Base-by-base conservation (phyloP, 768 basidiomycete species). In the Auricularia auricula-judae region DNA sequence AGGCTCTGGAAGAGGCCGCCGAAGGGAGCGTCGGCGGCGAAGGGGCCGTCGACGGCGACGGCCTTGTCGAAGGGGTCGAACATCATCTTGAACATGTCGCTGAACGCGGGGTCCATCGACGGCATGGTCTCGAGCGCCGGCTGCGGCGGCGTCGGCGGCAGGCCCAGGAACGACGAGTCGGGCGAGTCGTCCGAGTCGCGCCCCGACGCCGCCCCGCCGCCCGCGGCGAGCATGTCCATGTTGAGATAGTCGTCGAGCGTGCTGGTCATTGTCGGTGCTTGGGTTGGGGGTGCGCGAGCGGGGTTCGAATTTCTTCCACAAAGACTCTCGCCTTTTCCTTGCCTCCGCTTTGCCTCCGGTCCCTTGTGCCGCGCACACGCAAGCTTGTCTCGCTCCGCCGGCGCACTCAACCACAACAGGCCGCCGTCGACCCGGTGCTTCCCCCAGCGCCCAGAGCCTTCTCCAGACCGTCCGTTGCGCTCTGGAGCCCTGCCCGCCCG, bases 121-220 rank as follows among this genome's bases (percentile, higher is more conserved):
- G 58, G 56, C 63, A 70, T 7, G 73, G 47, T 68, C 4, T 72
- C 67, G 29, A 75, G 72, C 3, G 66, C 21, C 0, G 72, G 66
- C 69, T 81, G 81, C 0, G 81, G 80, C 0, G 83, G 82, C 2
- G 82, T 84, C 68, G 77, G 74, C 23, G 83, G 75, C 63, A 75
- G 69, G 53, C 44, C 43, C 34, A 66, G 63, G 21, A 63, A 36
- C 47, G 68, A 69, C 35, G 60, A 72, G 73, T 63, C 76, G 70
- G 47, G 82, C 75, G 62, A 81, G 76, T 66, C 69, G 29, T 5
- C 77, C 78, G 7, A 79, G 78, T 42, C 77, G 74, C 0, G 80
- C n/a, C 56, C 23, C 16, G 51, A 39, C 18, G 61, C 61, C 21
- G 36, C 78, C 16, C 76, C 75, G 21, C 78, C 70, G 47, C 73